These are phyloP conservation scores for Moesziomyces sp. DNA, from an alignment of 1,284 basidiomycete genomes.

Conservation along the genomic window DNA sequence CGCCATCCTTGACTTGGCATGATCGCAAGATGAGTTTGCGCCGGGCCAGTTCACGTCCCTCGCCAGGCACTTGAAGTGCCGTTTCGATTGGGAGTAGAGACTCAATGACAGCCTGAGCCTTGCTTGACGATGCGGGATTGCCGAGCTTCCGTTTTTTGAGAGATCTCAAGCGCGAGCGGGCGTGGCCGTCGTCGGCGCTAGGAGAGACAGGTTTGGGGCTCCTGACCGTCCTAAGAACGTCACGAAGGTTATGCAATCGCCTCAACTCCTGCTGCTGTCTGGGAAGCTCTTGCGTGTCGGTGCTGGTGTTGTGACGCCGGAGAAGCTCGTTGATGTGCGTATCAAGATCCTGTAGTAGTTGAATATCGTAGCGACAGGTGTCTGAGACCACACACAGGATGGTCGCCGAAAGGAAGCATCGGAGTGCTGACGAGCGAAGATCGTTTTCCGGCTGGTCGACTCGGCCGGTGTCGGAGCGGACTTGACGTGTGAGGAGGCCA, in stretches of 20 bases:
- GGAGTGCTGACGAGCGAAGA: not conserved
- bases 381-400: slow-evolving; percentile 5
- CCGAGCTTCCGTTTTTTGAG: slow-evolving; percentile 23
- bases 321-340: slow-evolving; percentile 6
- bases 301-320: not conserved
- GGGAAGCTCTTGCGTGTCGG: not conserved
- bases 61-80: not conserved
- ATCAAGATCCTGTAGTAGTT: slow-evolving; percentile 10
- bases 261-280: not conserved
- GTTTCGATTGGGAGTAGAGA: slow-evolving; percentile 7
- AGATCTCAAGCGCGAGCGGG: not conserved
- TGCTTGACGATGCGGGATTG: not conserved
- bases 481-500: slow-evolving; percentile 19
- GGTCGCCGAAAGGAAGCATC: slow-evolving; percentile 13
- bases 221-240: not conserved
- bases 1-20: not conserved
- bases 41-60: slow-evolving; percentile 13
- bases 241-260: not conserved
- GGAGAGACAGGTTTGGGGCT: not conserved
- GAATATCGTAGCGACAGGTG: slow-evolving; percentile 9
- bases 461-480: not conserved
- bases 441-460: not conserved
- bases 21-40: slow-evolving; percentile 19
- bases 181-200: not conserved
- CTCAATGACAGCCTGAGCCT: slow-evolving; percentile 7